Percentiles rank a stretch among this genome's conserved stretches.
These are phyloP conservation scores for Fomitopsis palustris DNA, from an alignment of 1,284 basidiomycete species.

Conservation along the genomic window DNA sequence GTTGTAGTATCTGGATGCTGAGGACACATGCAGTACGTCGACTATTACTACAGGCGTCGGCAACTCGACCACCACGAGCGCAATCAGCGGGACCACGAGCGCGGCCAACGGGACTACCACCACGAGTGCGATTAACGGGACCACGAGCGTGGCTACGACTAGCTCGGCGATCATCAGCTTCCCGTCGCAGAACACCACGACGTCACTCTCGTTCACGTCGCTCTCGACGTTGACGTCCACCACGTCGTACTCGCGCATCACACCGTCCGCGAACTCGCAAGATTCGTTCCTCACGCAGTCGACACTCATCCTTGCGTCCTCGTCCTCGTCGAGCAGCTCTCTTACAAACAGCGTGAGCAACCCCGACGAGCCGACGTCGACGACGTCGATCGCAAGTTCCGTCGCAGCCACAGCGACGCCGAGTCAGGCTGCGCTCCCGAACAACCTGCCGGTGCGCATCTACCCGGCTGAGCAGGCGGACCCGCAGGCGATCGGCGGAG, in stretches of 20 bases:
- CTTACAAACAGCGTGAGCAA: conserved; percentile 26
- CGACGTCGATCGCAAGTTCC: conserved; percentile 25
- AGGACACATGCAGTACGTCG: not conserved
- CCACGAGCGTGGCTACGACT: not conserved
- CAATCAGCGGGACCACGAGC: not conserved
- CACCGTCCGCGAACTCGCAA: conserved; percentile 19
- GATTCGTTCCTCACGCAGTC: conserved; percentile 19
- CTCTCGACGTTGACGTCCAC: conserved; percentile 22
- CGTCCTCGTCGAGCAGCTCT: conserved; percentile 28
- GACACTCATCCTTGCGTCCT: conserved; percentile 18
- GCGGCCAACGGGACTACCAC: not conserved
- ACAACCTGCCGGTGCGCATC: conserved; percentile 56
- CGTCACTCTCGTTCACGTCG: conserved; percentile 10
- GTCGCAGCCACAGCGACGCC: conserved; percentile 27
- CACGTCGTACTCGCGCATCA: conserved; percentile 11
- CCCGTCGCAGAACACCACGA: conserved; percentile 10
- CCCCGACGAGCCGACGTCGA: conserved; percentile 53
- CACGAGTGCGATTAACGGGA: not conserved
- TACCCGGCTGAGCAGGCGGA: conserved; percentile 38
- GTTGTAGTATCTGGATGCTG: not conserved
- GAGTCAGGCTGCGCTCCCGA: conserved; percentile 45
- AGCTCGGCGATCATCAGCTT: conserved; percentile 9
- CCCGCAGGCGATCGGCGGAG: conserved; percentile 28
- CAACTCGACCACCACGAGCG: not conserved
- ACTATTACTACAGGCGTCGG: conserved; percentile 2